Evolutionary conservation across 495 filamentous ascomycete species (phyloP).

Genomic region (Aspergillus avenaceus): DNA sequence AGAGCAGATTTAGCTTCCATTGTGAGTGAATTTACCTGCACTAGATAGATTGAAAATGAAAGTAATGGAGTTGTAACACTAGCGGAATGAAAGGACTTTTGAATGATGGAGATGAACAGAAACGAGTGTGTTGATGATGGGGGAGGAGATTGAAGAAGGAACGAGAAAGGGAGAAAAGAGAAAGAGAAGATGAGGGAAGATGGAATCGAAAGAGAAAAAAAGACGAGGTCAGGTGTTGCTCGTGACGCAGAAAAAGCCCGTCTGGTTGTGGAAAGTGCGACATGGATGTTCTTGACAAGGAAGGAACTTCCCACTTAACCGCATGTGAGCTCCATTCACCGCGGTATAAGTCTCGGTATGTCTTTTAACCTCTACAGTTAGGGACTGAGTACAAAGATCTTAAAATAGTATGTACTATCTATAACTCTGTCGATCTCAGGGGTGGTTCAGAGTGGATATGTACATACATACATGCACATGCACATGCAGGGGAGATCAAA

Average conservation of each 20-base stretch:
- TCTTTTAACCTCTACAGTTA: background rate
- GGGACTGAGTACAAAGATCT: background rate
- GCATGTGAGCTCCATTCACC: too few relatives aligned
- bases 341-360: too few relatives aligned
- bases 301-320: background rate
- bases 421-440: too few relatives aligned
- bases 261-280: constrained; percentile 12
- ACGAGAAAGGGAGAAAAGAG: background rate
- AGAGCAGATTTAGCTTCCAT: background rate
- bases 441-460: background rate
- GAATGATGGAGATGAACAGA: constrained; percentile 2
- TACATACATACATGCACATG: background rate
- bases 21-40: background rate
- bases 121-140: background rate
- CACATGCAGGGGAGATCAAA: background rate
- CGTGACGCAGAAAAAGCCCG: constrained; percentile 2
- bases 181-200: background rate
- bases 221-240: constrained; percentile 9
- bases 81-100: background rate
- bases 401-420: background rate
- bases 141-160: background rate
- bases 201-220: background rate
- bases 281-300: constrained; percentile 1
- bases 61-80: background rate
- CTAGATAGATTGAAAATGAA: background rate